phyloP scores from a whole-genome alignment of 2,329 filamentous ascomycete species.

The Fusarium ramigenum region DNA sequence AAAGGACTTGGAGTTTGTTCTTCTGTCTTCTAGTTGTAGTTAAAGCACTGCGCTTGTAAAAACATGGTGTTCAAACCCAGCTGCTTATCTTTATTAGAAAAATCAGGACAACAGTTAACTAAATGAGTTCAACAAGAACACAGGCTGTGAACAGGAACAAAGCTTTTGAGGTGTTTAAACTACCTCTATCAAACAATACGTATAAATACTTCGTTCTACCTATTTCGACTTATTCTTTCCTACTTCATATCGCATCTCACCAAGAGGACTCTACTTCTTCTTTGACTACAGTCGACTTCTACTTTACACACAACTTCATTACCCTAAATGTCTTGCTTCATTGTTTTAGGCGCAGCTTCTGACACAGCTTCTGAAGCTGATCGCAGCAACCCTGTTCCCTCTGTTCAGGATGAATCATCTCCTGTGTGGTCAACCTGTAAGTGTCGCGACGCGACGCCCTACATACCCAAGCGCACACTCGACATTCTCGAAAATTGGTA shows the following conservation, averaged over 20 bases:
- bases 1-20: background rate
- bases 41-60: rapidly evolving
- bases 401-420: background rate
- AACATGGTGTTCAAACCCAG: no score
- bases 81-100: no score
- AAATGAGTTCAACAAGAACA: no score
- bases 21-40: rapidly evolving
- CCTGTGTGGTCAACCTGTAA: background rate
- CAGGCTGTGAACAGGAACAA: no score
- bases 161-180: no score
- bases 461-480: no score
- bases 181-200: rapidly evolving
- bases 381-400: rapidly evolving
- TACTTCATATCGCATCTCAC: rapidly evolving
- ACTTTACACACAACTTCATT: no score
- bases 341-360: no score
- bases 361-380: no score
- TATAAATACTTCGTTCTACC: background rate
- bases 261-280: rapidly evolving
- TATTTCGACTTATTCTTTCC: rapidly evolving
- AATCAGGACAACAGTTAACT: no score
- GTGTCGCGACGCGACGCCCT: rapidly evolving
- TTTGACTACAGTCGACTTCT: background rate
- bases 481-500: background rate
- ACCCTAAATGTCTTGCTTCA: background rate